phyloP scores from a whole-genome alignment of 139 green algal species.

The Chlorella sp. region DNA sequence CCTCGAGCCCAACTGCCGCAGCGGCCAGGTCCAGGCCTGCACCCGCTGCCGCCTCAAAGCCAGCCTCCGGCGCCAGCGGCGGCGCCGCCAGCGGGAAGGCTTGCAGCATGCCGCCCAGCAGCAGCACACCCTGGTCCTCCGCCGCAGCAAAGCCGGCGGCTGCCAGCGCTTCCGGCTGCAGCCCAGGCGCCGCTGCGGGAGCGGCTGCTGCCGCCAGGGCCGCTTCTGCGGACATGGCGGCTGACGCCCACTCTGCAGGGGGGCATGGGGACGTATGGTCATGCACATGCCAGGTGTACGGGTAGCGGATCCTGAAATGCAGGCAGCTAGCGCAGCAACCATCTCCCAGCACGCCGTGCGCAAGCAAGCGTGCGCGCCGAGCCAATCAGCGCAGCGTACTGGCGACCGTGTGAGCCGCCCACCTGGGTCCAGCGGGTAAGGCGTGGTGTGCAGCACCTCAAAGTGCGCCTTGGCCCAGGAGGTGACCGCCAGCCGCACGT shows the following conservation, averaged over 20 bases:
- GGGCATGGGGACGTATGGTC: background rate
- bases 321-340: too few species aligned
- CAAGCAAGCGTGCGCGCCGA: background rate
- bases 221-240: background rate
- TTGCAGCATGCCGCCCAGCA: too few species aligned
- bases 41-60: too few species aligned
- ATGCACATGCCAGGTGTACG: background rate
- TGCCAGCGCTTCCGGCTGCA: background rate
- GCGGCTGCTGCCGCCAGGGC: background rate
- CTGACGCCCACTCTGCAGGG: constrained; percentile 1
- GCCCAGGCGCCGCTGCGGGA: background rate
- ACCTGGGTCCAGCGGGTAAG: constrained; percentile 13
- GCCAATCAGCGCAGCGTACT: background rate
- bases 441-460: constrained; percentile 57
- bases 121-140: too few species aligned
- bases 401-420: background rate
- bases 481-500: constrained; percentile 54
- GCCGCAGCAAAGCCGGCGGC: background rate
- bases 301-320: too few species aligned
- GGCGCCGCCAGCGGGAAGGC: too few species aligned
- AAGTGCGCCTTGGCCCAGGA: constrained; percentile 67
- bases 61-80: too few species aligned
- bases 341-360: background rate
- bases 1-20: too few species aligned
- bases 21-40: too few species aligned